These are phyloP conservation scores for Halocafeteria seosinensis DNA, from an alignment of 108 stramenopile genomes.

Conservation along the genomic window DNA sequence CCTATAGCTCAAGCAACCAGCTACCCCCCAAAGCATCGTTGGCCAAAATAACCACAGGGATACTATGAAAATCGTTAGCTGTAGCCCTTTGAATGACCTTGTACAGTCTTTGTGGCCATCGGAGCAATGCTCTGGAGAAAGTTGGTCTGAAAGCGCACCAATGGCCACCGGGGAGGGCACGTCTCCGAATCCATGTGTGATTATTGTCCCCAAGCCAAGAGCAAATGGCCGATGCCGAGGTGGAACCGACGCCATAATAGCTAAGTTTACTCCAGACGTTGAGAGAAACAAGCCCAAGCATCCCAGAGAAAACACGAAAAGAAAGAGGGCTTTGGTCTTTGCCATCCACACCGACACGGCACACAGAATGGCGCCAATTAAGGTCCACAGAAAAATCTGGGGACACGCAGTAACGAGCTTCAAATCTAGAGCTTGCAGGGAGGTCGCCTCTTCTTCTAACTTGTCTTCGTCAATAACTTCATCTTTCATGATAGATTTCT, in stretches of 20 bases:
- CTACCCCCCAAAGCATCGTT: too few species aligned
- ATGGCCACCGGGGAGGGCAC: slow-evolving; percentile 31
- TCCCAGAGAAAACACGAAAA: neutral
- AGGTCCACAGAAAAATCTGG: neutral
- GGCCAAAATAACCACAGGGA: too few species aligned
- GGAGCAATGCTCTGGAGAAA: slow-evolving; percentile 8
- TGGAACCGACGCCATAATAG: slow-evolving; percentile 26
- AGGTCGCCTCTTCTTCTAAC: neutral
- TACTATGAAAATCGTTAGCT: too few species aligned
- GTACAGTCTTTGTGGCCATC: too few species aligned
- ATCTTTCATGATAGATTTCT: too few species aligned
- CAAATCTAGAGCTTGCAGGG: neutral
- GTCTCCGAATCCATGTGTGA: slow-evolving; percentile 31
- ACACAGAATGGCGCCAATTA: neutral
- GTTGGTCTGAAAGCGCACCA: slow-evolving; percentile 6
- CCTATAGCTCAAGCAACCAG: too few species aligned
- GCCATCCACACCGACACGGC: neutral
- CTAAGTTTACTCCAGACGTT: slow-evolving; percentile 19
- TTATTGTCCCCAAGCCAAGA: slow-evolving; percentile 19
- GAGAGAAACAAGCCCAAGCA: neutral
- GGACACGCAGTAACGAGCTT: neutral
- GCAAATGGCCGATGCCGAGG: slow-evolving; percentile 19
- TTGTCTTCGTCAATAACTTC: too few species aligned
- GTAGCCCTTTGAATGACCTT: too few species aligned
- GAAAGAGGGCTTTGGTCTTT: neutral